phyloP scores from a whole-genome alignment of 257 asterid species.

The Cynanchum wilfordii region DNA sequence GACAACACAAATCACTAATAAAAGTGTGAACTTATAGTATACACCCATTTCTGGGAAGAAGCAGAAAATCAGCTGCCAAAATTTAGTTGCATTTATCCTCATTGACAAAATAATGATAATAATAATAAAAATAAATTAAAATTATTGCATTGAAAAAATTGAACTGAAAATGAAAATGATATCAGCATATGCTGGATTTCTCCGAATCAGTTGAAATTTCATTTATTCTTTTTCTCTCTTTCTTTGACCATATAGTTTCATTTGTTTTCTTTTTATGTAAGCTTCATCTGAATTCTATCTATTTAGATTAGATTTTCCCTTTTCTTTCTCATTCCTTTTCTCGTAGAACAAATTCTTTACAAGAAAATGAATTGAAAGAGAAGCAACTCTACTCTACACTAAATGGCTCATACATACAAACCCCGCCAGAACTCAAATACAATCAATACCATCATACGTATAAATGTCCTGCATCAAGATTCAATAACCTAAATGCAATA shows the following conservation, averaged over 20 bases:
- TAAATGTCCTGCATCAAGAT: background rate
- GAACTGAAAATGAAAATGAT: background rate
- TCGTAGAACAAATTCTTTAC: background rate
- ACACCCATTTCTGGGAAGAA: background rate
- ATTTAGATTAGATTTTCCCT: background rate
- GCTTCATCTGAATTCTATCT: background rate
- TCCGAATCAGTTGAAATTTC: background rate
- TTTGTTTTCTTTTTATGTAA: background rate
- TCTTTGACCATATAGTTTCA: background rate
- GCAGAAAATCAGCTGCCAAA: background rate
- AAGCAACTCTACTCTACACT: background rate
- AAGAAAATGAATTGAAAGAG: background rate
- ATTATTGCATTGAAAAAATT: background rate
- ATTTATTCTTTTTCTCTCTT: background rate
- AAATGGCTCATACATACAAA: background rate
- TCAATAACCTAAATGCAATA: background rate
- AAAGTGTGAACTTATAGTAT: slow-evolving; percentile 1
- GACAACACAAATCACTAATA: background rate
- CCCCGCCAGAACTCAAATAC: background rate
- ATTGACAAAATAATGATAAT: no score
- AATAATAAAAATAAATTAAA: no score
- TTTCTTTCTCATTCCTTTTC: background rate
- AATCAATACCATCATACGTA: background rate
- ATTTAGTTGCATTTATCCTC: background rate
- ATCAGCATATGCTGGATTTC: background rate